These are phyloP conservation scores for Chaetomium fimeti DNA, from an alignment of 495 filamentous ascomycete genomes.

Conservation along the genomic window DNA sequence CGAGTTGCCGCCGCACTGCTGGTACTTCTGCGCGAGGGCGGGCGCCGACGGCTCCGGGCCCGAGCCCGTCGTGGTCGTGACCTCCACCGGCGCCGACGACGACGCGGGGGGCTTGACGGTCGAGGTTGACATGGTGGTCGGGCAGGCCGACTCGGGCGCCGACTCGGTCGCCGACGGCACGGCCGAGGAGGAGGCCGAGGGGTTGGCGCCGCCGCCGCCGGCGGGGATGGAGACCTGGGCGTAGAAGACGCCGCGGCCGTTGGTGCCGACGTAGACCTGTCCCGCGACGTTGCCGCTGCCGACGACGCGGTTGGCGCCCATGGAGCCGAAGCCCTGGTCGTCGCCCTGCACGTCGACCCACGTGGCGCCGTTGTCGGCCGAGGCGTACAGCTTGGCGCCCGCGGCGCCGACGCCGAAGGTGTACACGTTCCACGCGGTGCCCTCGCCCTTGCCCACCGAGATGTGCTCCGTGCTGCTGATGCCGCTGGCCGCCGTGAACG, in stretches of 20 bases:
- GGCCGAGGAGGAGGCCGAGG: slow-evolving; percentile 1
- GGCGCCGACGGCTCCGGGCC: slow-evolving; percentile 13
- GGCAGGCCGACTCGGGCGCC: slow-evolving; percentile 14
- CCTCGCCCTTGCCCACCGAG: slow-evolving; percentile 43
- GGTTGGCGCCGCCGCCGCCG: slow-evolving; percentile 7
- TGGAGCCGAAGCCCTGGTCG: slow-evolving; percentile 52
- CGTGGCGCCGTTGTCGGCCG: slow-evolving; percentile 45
- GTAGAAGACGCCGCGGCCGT: slow-evolving; percentile 58
- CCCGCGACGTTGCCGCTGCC: slow-evolving; percentile 52
- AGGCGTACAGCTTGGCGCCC: slow-evolving; percentile 51
- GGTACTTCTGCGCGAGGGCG: slow-evolving; percentile 22
- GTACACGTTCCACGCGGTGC: slow-evolving; percentile 47
- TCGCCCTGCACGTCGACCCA: slow-evolving; percentile 56
- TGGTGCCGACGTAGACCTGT: slow-evolving; percentile 58
- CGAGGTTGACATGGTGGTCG: slow-evolving; percentile 25
- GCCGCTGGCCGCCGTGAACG: slow-evolving; percentile 41
- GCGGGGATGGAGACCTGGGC: slow-evolving; percentile 35
- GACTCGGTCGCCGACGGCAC: slow-evolving; percentile 18
- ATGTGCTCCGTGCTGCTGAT: slow-evolving; percentile 48
- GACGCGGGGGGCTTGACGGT: slow-evolving; percentile 12
- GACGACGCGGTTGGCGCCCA: slow-evolving; percentile 45
- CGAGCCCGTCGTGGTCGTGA: slow-evolving; percentile 15
- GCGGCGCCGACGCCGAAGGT: slow-evolving; percentile 49
- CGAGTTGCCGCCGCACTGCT: slow-evolving; percentile 30
- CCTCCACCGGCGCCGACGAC: slow-evolving; percentile 2